Percentiles rank a stretch among this genome's conserved stretches.
Evolutionary conservation across 345 rosid genomes (phyloP).

Genomic region (Arabidopsis thaliana): DNA sequence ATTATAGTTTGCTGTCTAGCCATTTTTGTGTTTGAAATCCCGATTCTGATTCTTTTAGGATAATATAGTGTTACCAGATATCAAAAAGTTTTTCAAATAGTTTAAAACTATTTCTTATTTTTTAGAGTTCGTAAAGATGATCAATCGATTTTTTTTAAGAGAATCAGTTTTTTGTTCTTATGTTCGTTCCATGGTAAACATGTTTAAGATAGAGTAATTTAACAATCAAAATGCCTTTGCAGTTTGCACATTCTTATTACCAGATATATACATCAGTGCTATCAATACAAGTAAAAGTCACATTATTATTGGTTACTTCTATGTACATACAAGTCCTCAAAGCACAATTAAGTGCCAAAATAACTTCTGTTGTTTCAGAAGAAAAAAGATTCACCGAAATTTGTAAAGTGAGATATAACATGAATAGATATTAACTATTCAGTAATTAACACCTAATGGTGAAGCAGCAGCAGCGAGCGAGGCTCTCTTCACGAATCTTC

Average conservation of each 20-base stretch:
- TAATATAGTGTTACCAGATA: background rate
- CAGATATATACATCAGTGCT: slow-evolving; percentile 38
- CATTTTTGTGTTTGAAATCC: background rate
- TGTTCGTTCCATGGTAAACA: background rate
- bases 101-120: background rate
- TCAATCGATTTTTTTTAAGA: background rate
- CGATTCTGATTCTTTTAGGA: background rate
- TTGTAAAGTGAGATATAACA: slow-evolving; percentile 28
- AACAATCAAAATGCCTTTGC: slow-evolving; percentile 15
- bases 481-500: slow-evolving; percentile 90
- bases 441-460: slow-evolving; percentile 35
- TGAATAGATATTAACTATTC: slow-evolving; percentile 13
- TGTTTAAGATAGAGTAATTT: background rate
- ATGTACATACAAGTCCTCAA: slow-evolving; percentile 21
- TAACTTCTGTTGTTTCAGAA: slow-evolving; percentile 32
- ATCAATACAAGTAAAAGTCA: slow-evolving; percentile 35
- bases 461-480: slow-evolving; percentile 43
- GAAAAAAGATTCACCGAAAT: slow-evolving; percentile 29
- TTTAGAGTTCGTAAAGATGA: background rate
- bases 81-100: background rate
- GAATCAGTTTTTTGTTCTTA: background rate
- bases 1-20: background rate
- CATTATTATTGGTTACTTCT: slow-evolving; percentile 34
- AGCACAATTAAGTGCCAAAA: slow-evolving; percentile 37
- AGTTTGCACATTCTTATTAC: slow-evolving; percentile 25